Base-by-base conservation (phyloP, 1,284 basidiomycete genomes). In the Retiboletus fuscus region DNA sequence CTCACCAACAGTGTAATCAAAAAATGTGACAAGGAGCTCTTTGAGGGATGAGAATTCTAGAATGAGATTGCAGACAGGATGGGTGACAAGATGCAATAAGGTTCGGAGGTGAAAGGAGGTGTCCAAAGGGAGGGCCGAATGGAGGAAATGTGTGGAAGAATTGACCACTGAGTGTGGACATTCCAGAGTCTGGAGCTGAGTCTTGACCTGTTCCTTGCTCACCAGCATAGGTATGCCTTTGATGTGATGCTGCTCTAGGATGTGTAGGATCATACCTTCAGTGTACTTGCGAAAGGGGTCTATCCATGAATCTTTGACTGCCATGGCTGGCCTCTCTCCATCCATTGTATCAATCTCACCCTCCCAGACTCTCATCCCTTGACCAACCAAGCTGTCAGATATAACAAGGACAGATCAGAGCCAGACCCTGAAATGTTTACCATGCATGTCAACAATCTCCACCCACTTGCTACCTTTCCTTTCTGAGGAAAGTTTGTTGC, bases 1-100 rank as follows among this genome's bases (percentile, higher is more conserved):
- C 61, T 34, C 5, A 57, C 61, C 22, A 12, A 68, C 28, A n/a
- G 46, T 18, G 28, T 20, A 68, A 67, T 62, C 46, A 6, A 67
- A 24, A 22, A 61, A 67, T 12, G 60, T 15, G 5, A 57, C 24
- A 0, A 63, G 13, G 10, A 63, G 67, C 24, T 68, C 43, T 3
- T 43, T 26, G 1, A 68, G 26, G 26, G 49, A 57, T 12, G 7
- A 47, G 22, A 68, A 68, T 7, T 68, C 41, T 5, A 34, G 11
- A 6, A 68, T 24, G 5, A 68, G 67, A 5, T 6, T 57, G 1
- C 53, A 13, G 12, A 68, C 5, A 39, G 67, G 53, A 7, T 18
- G 7, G 3, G 67, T 12, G 28, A 64, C 13, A 12, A 68, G 61
- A 6, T 8, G 15, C 16, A 43, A 68, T 22, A 63, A 16, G 12